These are phyloP conservation scores for Chlamydomonas eustigma DNA, from an alignment of 139 green algal species.

Conservation along the genomic window DNA sequence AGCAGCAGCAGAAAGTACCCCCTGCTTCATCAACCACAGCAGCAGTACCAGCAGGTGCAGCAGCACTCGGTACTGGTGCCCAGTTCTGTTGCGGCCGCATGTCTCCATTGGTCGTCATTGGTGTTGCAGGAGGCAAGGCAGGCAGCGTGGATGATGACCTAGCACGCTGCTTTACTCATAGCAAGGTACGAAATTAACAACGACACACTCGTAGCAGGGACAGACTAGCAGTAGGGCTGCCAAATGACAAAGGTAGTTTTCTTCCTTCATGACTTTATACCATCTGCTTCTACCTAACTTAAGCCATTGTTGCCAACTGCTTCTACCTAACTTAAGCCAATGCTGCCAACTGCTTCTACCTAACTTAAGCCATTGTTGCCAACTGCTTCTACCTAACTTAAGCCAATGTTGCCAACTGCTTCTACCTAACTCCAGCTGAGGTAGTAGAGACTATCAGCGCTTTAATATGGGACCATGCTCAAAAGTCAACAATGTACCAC, in stretches of 20 bases:
- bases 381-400: neutral
- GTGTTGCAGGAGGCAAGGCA: neutral
- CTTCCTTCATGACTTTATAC: neutral
- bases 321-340: neutral
- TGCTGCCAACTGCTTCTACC: neutral
- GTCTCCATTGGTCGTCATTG: neutral
- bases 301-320: too few relatives aligned
- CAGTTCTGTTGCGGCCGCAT: too few relatives aligned
- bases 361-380: neutral
- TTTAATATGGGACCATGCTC: too few relatives aligned
- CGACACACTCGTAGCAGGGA: too few relatives aligned
- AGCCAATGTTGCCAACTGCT: neutral
- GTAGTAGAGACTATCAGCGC: neutral
- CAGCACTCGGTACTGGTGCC: neutral
- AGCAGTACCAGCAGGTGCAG: neutral
- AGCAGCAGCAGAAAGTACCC: neutral
- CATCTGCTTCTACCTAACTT: neutral
- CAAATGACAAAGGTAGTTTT: neutral
- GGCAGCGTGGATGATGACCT: neutral
- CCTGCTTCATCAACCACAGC: neutral
- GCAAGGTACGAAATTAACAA: neutral
- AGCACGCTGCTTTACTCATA: neutral
- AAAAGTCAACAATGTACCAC: too few relatives aligned
- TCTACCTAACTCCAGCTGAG: neutral
- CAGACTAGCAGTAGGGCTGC: too few relatives aligned